A percentile compares a stretch with the other conserved stretches of the same genome.
These are phyloP conservation scores for Meripilus lineatus DNA, from an alignment of 1,284 basidiomycete genomes.

Conservation along the genomic window DNA sequence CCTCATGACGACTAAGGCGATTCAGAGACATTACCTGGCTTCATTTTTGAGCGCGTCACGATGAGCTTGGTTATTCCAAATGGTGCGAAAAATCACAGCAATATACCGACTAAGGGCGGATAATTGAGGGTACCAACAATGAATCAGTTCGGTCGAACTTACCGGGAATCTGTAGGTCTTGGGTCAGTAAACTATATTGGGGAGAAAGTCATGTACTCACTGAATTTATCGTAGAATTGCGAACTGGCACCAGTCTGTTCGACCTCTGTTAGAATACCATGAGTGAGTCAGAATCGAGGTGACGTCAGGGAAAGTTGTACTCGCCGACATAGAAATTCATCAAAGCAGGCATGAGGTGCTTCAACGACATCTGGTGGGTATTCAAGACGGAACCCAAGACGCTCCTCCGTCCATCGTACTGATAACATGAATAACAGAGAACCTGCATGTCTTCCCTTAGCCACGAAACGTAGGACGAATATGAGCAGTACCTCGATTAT, in stretches of 20 bases:
- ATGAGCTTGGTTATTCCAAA: conserved; percentile 88
- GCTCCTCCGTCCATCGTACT: conserved; percentile 71
- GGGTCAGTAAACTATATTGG: conserved; percentile 9
- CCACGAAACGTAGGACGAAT: too few relatives aligned
- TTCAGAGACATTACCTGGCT: conserved; percentile 51
- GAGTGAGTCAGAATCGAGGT: not conserved
- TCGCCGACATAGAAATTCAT: conserved; percentile 95
- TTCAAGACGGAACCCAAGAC: conserved; percentile 83
- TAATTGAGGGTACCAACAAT: conserved; percentile 4
- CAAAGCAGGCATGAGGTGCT: conserved; percentile 87
- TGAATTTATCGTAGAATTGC: conserved; percentile 98
- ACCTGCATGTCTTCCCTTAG: conserved; percentile 78
- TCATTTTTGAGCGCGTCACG: conserved; percentile 79
- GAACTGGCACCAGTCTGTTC: conserved; percentile 97
- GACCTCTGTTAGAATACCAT: conserved; percentile 61
- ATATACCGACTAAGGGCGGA: conserved; percentile 82
- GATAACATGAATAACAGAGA: too few relatives aligned
- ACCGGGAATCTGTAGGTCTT: conserved; percentile 53
- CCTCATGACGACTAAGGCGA: not conserved
- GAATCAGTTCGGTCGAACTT: conserved; percentile 7
- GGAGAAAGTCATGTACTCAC: conserved; percentile 43
- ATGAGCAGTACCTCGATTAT: conserved; percentile 90
- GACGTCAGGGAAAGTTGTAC: not conserved
- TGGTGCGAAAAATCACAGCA: conserved; percentile 76
- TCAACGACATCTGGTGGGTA: conserved; percentile 79